phyloP scores from a whole-genome alignment of 2,329 filamentous ascomycete genomes.

The Xylaria sp. region DNA sequence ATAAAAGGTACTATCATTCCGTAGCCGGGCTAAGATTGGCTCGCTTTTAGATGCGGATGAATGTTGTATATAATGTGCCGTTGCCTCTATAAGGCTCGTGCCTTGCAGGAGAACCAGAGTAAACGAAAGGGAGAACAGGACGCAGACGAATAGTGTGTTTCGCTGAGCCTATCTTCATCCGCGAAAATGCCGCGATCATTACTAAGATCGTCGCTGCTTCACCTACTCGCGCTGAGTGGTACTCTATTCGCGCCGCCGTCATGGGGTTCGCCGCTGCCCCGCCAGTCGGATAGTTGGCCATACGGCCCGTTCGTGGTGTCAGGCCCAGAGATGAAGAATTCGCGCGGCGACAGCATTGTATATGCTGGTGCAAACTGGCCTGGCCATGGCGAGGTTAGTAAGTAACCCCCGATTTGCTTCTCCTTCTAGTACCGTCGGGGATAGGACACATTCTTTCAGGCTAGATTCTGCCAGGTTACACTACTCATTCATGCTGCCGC shows the following conservation, averaged over 20 bases:
- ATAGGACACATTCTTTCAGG: not conserved
- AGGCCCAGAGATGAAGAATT: constrained; percentile 51
- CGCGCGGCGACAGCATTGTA: constrained; percentile 50
- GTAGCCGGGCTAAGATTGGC: constrained; percentile 20
- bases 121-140: not conserved
- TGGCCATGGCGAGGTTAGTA: constrained; percentile 60
- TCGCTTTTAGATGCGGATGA: constrained; percentile 13
- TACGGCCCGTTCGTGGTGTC: constrained; percentile 45
- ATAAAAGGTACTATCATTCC: constrained; percentile 3
- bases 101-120: not conserved
- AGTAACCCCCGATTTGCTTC: not conserved
- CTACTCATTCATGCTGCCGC: not conserved
- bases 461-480: not conserved
- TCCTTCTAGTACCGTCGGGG: not conserved
- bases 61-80: constrained; percentile 4
- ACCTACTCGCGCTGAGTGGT: constrained; percentile 35
- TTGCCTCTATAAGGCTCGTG: not conserved
- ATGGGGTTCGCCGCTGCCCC: constrained; percentile 32
- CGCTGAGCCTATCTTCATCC: not conserved
- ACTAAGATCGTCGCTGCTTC: constrained; percentile 30
- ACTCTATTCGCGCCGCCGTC: constrained; percentile 25
- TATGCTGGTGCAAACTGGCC: constrained; percentile 68
- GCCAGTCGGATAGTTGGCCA: constrained; percentile 34
- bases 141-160: not conserved
- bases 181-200: constrained; percentile 28